These are phyloP conservation scores for Crithidia thermophila DNA, from an alignment of 208 protist genomes.

Conservation along the genomic window DNA sequence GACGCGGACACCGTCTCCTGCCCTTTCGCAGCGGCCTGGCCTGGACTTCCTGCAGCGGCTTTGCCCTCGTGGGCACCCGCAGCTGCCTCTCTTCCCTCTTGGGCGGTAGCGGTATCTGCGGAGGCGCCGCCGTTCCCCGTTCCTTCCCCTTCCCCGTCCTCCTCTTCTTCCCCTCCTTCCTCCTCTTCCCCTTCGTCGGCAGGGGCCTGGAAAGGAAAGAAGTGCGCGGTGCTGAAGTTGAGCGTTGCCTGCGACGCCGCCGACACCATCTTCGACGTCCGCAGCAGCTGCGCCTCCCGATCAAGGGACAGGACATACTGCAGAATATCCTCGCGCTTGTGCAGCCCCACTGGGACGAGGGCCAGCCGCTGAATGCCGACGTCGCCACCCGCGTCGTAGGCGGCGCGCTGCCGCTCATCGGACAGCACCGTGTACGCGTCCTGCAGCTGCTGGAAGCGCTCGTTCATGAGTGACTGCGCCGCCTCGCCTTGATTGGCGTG, in stretches of 20 bases:
- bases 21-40: not conserved
- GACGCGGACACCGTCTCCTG: too few relatives aligned
- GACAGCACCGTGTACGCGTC: conserved; percentile 83
- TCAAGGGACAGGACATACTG: conserved; percentile 67
- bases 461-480: conserved; percentile 69
- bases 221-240: conserved; percentile 61
- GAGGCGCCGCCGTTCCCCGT: not conserved
- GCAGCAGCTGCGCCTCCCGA: conserved; percentile 56
- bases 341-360: conserved; percentile 57
- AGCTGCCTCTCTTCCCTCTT: not conserved
- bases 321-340: conserved; percentile 50
- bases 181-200: not conserved
- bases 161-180: not conserved
- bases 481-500: conserved; percentile 45
- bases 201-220: conserved; percentile 26
- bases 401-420: conserved; percentile 68
- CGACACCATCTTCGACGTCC: conserved; percentile 62
- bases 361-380: conserved; percentile 50
- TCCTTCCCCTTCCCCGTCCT: not conserved
- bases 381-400: conserved; percentile 72
- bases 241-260: conserved; percentile 49
- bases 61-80: not conserved
- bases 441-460: conserved; percentile 79
- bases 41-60: not conserved
- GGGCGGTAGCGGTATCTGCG: not conserved